Conservation (phyloP, 192 early-diverging fungal species). For the Backusella westeae region DNA sequence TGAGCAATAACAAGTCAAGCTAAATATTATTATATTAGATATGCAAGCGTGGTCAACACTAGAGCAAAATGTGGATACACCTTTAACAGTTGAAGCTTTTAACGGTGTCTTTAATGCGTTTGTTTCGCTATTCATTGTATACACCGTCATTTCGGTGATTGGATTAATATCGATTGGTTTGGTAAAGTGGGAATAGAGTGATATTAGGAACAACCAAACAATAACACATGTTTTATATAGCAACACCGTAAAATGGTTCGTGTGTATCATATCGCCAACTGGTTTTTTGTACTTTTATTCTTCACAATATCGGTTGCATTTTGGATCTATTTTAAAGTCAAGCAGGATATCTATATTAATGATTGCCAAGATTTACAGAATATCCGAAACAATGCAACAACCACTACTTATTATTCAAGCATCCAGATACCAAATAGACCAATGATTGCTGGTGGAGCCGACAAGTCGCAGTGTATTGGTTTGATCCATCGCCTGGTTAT, state of each 20-base stretch:
- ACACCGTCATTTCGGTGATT: neutral
- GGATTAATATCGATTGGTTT: conserved; percentile 12
- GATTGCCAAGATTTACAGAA: conserved; percentile 20
- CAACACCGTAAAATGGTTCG: conserved; percentile 17
- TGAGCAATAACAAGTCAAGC: no score
- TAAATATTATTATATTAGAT: neutral
- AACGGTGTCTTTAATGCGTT: conserved; percentile 15
- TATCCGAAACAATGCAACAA: neutral
- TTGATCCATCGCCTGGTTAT: conserved; percentile 16
- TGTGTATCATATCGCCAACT: conserved; percentile 18
- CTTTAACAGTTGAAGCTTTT: conserved; percentile 10
- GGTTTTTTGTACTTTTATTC: conserved; percentile 22
- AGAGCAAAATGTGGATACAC: neutral
- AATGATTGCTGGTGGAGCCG: conserved; percentile 16
- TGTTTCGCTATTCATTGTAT: neutral
- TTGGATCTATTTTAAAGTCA: conserved; percentile 24
- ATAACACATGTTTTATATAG: neutral
- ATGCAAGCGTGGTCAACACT: conserved; percentile 5
- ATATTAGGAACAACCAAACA: neutral
- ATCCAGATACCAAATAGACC: conserved; percentile 1
- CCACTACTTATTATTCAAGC: neutral
- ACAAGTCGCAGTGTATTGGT: conserved; percentile 14
- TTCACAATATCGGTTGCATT: conserved; percentile 12
- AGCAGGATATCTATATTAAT: conserved; percentile 19
- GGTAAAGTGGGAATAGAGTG: neutral